Conservation (phyloP, 1,284 basidiomycete species). For the Irpex sp. region DNA sequence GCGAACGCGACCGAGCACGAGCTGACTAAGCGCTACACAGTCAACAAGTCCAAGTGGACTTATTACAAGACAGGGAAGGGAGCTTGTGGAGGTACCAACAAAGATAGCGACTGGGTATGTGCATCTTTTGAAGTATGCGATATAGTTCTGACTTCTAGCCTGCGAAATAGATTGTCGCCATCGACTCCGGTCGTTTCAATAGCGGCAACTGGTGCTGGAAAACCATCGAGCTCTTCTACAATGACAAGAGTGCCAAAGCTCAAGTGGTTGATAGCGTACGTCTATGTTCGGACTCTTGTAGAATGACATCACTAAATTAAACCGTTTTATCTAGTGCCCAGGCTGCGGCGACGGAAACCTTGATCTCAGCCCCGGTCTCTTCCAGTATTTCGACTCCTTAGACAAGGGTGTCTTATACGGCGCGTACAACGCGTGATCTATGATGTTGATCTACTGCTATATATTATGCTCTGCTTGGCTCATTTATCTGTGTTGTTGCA, state of each 20-base stretch:
- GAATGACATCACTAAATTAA: background rate
- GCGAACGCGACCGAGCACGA: background rate
- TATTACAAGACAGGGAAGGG: conserved; percentile 14
- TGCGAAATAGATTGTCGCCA: background rate
- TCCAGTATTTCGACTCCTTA: conserved; percentile 36
- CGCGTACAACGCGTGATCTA: conserved; percentile 29
- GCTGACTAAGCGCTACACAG: conserved; percentile 10
- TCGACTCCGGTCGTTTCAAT: conserved; percentile 14
- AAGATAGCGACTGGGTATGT: conserved; percentile 1
- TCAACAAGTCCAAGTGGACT: conserved; percentile 13
- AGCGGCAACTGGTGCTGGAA: conserved; percentile 13
- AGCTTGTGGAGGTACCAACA: conserved; percentile 13
- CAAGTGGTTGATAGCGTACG: conserved; percentile 16
- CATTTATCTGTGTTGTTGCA: background rate
- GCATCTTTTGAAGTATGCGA: background rate
- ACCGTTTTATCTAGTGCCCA: conserved; percentile 27
- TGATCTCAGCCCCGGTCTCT: conserved; percentile 47
- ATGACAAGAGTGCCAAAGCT: conserved; percentile 16
- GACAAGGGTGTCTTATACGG: conserved; percentile 34
- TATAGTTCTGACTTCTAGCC: background rate
- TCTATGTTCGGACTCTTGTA: background rate
- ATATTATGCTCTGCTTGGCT: background rate
- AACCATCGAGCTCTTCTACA: conserved; percentile 12
- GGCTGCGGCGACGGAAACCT: conserved; percentile 40
- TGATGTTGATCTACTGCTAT: background rate